phyloP scores from a whole-genome alignment of 2,329 filamentous ascomycete species.

The Paraphaeosphaeria sporulosa region DNA sequence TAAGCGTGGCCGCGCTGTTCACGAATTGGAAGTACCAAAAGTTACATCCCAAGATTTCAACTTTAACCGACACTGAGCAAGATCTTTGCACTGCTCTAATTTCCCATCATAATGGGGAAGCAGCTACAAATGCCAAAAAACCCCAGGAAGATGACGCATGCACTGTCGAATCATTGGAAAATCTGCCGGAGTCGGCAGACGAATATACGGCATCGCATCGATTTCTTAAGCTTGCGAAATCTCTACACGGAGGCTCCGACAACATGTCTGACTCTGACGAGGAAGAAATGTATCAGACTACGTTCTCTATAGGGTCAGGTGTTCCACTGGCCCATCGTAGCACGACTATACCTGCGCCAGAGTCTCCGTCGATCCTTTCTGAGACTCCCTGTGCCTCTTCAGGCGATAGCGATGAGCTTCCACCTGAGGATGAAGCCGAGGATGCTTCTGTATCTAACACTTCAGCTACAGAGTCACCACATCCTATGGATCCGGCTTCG shows the following conservation, averaged over 20 bases:
- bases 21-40: not conserved
- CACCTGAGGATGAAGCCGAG: not conserved
- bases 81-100: not conserved
- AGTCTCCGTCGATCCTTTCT: too few species aligned
- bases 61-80: not conserved
- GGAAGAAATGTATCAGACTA: not conserved
- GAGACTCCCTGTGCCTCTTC: not conserved
- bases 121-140: not conserved
- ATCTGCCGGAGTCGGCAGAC: not conserved
- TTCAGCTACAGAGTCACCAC: not conserved
- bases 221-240: not conserved
- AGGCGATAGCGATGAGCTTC: not conserved
- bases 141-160: not conserved
- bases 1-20: not conserved
- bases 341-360: not conserved
- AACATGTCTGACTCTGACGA: not conserved
- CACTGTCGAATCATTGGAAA: not conserved
- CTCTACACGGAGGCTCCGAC: not conserved
- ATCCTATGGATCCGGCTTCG: not conserved
- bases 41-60: not conserved
- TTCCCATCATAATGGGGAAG: not conserved
- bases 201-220: not conserved
- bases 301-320: not conserved
- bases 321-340: not conserved
- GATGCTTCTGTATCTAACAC: not conserved